Conservation (phyloP, 2,329 filamentous ascomycete species). For the Calonectria crousiana region DNA sequence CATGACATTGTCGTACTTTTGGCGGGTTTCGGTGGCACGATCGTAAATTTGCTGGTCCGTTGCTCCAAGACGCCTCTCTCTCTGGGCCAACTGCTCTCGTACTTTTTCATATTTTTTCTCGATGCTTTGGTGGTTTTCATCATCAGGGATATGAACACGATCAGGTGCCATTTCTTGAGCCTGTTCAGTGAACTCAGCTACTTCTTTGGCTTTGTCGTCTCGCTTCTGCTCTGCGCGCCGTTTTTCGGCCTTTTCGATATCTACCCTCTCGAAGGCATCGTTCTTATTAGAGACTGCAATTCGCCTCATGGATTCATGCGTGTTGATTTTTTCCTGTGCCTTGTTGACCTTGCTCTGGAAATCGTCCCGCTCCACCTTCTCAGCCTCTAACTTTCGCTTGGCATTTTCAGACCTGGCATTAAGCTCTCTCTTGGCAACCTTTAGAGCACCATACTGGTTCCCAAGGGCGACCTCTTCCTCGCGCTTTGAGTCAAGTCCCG, state of each 20-base stretch:
- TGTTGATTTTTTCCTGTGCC: constrained; percentile 64
- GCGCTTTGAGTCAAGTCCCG: constrained; percentile 68
- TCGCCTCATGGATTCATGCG: constrained; percentile 61
- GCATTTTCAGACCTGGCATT: constrained; percentile 57
- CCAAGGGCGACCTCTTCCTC: constrained; percentile 62
- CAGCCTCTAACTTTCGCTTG: constrained; percentile 51
- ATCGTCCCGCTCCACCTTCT: constrained; percentile 51
- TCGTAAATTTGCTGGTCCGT: constrained; percentile 74
- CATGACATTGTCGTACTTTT: constrained; percentile 58
- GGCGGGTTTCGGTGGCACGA: constrained; percentile 55
- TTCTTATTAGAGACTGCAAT: constrained; percentile 74
- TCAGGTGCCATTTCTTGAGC: constrained; percentile 65
- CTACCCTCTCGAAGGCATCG: constrained; percentile 63
- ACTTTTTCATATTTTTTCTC: constrained; percentile 68
- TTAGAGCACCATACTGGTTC: constrained; percentile 66
- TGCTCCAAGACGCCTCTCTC: constrained; percentile 70
- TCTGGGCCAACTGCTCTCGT: constrained; percentile 67
- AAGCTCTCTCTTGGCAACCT: constrained; percentile 61
- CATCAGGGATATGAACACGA: constrained; percentile 73
- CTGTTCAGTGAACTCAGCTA: constrained; percentile 66
- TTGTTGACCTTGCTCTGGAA: constrained; percentile 66
- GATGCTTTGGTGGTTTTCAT: constrained; percentile 71
- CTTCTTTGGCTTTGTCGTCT: constrained; percentile 58
- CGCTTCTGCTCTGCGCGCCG: constrained; percentile 59
- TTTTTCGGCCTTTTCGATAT: constrained; percentile 61